Percentiles rank a stretch among this genome's conserved stretches.
Evolutionary conservation across 2,329 filamentous ascomycete species (phyloP).

Genomic region (Penicillium aurantiogriseum): DNA sequence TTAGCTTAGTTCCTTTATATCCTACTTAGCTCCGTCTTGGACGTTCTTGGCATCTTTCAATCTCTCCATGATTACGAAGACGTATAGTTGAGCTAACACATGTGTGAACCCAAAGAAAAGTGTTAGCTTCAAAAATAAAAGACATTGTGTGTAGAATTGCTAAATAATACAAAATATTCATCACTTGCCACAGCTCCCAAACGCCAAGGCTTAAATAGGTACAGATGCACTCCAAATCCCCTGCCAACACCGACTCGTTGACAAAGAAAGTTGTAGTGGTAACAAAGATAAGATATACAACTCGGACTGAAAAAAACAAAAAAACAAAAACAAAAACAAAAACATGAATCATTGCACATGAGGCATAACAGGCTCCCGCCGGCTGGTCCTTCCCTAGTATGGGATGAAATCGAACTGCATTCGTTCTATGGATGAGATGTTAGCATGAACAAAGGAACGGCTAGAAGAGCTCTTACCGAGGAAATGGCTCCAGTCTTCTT

Average conservation of each 20-base stretch:
- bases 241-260: background rate
- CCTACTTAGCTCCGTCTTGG: background rate
- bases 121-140: background rate
- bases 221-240: background rate
- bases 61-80: too few species aligned
- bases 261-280: background rate
- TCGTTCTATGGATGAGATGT: constrained; percentile 25
- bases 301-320: background rate
- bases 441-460: constrained; percentile 1
- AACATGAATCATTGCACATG: constrained; percentile 20
- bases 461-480: constrained; percentile 30
- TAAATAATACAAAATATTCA: background rate
- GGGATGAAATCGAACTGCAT: constrained; percentile 36
- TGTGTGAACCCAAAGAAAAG: background rate
- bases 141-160: background rate
- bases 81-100: too few species aligned
- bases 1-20: background rate
- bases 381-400: constrained; percentile 16
- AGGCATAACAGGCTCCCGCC: constrained; percentile 9
- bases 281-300: background rate
- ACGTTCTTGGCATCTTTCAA: background rate
- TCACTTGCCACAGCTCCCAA: background rate
- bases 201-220: constrained; percentile 2
- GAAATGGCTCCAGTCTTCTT: constrained; percentile 42
- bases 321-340: background rate